Base-by-base conservation (phyloP, 257 asterid genomes). In the Nicotiana undulata region DNA sequence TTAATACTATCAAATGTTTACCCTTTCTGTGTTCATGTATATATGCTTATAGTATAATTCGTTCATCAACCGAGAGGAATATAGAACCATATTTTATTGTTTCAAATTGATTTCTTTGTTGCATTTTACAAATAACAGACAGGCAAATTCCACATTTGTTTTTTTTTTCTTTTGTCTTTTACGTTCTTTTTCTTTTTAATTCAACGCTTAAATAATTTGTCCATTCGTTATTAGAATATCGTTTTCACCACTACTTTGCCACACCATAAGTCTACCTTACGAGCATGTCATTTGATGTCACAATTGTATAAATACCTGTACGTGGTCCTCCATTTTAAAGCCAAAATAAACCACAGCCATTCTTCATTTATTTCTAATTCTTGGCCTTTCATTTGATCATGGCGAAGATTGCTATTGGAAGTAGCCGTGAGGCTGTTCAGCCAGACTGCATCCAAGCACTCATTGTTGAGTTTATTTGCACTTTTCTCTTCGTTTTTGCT, bases 401-500 rank as follows among this genome's bases (percentile, higher is more conserved):
- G 98, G 94, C 89, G 24, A 94, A 87, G 76, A 88, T 95, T 60
- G 97, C 98, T 20, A 9, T 95, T 5, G 98, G 98, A 70, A 83
- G 60, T 59, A 61, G 84, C 80, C 80, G 90, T 6, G 98, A 95
- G 90, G 97, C 91, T 31, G 28, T 86, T 85, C 91, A 87, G 76
- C 65, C 83, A 28, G 98, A 95, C 83, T 89, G 94, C 93, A 85
- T 93, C 68, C 93, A 88, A 74, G 97, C 98, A n/a, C 93, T 94
- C 13, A 78, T 92, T 24, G 97, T 94, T 6, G 98, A 94, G 85
- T 94, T 94, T 89, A 88, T 94, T 72, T 29, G 80, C 88, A 95
- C 98, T 81, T 93, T 95, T 82, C 94, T 95, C 55, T 95, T 95
- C 68, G 88, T 95, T 44, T 93, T 95, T 24, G 86, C 90, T 55